These are phyloP conservation scores for Oryza meridionalis DNA, from an alignment of 176 grass and related monocot species.

Conservation along the genomic window DNA sequence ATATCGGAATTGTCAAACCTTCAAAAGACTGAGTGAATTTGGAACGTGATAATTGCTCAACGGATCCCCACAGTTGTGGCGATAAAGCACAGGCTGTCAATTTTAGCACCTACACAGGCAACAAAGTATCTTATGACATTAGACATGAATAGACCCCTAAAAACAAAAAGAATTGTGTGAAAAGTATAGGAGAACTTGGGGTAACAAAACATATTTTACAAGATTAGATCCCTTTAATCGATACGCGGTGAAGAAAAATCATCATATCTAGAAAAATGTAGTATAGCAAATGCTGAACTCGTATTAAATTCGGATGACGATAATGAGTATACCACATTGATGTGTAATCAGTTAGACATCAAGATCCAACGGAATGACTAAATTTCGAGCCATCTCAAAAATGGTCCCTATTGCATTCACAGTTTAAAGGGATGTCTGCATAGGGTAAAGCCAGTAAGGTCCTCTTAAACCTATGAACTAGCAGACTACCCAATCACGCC, in stretches of 20 bases:
- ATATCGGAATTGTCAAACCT: constrained; percentile 27
- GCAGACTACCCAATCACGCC: background rate
- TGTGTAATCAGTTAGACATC: background rate
- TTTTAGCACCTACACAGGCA: constrained; percentile 22
- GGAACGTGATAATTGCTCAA: constrained; percentile 6
- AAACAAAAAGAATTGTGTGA: background rate
- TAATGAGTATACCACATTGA: constrained; percentile 10
- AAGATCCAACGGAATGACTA: background rate
- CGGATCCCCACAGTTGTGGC: background rate
- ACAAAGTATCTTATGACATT: constrained; percentile 18
- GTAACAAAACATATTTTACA: background rate
- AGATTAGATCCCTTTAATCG: background rate
- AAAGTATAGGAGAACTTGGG: background rate
- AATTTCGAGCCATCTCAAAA: background rate
- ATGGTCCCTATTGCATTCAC: background rate
- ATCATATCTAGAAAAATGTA: background rate
- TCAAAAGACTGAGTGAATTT: constrained; percentile 17
- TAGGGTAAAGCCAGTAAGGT: background rate
- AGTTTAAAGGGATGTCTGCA: background rate
- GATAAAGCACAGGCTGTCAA: background rate
- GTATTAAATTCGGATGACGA: background rate
- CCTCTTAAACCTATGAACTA: constrained; percentile 6
- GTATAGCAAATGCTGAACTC: background rate
- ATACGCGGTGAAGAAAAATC: background rate
- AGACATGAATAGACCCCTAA: background rate